A percentile compares a stretch with the other conserved stretches of the same genome.
These are phyloP conservation scores for Hymenoscyphus linearis DNA, from an alignment of 2,329 filamentous ascomycete species.

Conservation along the genomic window DNA sequence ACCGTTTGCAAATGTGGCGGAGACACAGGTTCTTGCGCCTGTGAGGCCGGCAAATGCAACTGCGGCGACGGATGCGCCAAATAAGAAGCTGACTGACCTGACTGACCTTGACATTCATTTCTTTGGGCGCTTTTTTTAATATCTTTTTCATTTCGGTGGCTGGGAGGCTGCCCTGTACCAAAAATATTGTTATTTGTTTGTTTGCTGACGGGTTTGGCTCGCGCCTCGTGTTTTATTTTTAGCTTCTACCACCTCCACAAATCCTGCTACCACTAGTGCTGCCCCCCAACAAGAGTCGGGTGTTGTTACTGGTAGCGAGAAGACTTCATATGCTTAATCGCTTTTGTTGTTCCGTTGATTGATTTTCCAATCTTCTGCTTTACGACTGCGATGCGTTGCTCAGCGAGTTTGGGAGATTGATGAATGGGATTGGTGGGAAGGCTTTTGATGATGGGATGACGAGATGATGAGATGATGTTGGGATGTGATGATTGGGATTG, in stretches of 20 bases:
- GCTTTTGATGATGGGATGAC: not conserved
- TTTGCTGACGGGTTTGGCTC: conserved; percentile 20
- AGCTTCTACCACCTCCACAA: conserved; percentile 20
- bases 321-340: conserved; percentile 21
- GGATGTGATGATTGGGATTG: not conserved
- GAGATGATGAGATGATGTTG: not conserved
- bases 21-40: conserved; percentile 33
- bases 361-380: not conserved
- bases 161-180: not conserved
- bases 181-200: not conserved
- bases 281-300: conserved; percentile 11
- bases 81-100: not conserved
- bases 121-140: not conserved
- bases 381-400: not conserved
- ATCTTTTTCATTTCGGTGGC: not conserved
- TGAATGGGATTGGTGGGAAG: not conserved
- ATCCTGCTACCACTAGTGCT: conserved; percentile 16
- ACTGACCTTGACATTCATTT: not conserved
- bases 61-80: conserved; percentile 25
- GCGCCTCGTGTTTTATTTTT: conserved; percentile 15
- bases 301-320: conserved; percentile 28
- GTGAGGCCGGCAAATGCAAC: conserved; percentile 33
- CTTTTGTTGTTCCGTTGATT: conserved; percentile 1
- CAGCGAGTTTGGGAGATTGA: not conserved
- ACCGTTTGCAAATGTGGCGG: conserved; percentile 37